Evolutionary conservation across 176 grass and related monocot species (phyloP), one percentile per base, ranked within the genome.

Genomic region (Oryza glaberrima): DNA sequence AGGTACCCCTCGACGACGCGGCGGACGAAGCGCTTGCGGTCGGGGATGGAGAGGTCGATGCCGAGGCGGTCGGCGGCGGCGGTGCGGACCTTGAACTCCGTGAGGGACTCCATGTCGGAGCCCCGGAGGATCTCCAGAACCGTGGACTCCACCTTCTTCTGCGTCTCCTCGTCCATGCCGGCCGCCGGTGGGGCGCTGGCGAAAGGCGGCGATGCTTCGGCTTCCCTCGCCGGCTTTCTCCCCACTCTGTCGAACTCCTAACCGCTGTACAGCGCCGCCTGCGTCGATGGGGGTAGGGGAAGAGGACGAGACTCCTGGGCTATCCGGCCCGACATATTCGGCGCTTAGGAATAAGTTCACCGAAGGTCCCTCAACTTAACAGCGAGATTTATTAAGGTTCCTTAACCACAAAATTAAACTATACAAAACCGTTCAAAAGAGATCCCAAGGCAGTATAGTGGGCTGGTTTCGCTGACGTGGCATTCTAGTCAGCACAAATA

Each of bases 81-180:
- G n/a, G 30, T n/a, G 47, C 96, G 93, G 8, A 95, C 91, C 78
- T 90, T 92, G 70, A 64, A 70, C 81, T 98, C 96, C 51, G 93
- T 90, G 25, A 88, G 48, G 40, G 89, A 87, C 11, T 63, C 75
- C 96, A 98, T 86, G 70, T 98, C 86, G 30, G 96, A 70, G 4
- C 56, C 89, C 61, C 80, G 82, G 20, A 95, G 91, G 52, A 95
- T 92, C 56, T 98, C 88, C 74, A 98, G 60, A 45, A 95, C 93
- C 85, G 88, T 65, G 70, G 17, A 81, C 93, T 95, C 86, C 52
- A 98, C 91, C 72, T 82, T 82, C 67, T 81, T 78, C 87, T 92
- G 82, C 74, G 71, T 94, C 58, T 70, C 67, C 82, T 78, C 67
- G 75, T 98, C 93, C 77, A 91, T 93, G 35, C 69, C 65, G 63